Base-by-base conservation (phyloP, 768 basidiomycete species). In the Podaxis sp. region DNA sequence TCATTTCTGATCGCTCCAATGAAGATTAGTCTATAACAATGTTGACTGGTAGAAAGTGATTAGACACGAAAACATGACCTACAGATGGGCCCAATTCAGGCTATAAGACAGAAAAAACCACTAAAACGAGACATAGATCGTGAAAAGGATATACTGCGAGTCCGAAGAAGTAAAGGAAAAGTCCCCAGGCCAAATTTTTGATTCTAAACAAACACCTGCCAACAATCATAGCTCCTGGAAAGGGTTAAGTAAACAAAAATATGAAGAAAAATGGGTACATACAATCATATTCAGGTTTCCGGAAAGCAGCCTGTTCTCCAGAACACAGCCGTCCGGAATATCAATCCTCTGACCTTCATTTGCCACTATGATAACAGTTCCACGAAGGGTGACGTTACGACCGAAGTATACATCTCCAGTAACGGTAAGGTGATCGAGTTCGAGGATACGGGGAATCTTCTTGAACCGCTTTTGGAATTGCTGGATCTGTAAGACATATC, bases 391-490 rank as follows among this genome's bases (percentile, higher is more conserved):
- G 36, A 93, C 88, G 70, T 90, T 90, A 63, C 89, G 87, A 22
- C 94, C 94, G 74, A 96, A 95, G 80, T 88, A 87, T 37, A 96
- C 93, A 73, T 96, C 92, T 44, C 93, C 95, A 46, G 91, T 88
- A 44, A 97, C 93, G 10, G 96, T 97, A 76, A 97, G 82, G 76
- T 97, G 95, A 75, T 97, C 96, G 66, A 96, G 81, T 71, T 97
- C 95, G 64, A 93, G 77, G 67, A 97, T 91, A 71, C 86, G 86
- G 33, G 95, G 95, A 69, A 96, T 95, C 75, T 89, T 91, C 83
- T 93, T 92, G 87, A 98, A 96, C 54, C 95, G 88, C 75, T 93
- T 92, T 79, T 95, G 91, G 83, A 96, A 96, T 73, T 93, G 84
- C 68, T 86, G 85, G 63, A 93, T 90, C 88, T 88, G 63, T 41